Evolutionary conservation across 139 green algal genomes (phyloP), one percentile per base, ranked within the genome.

Genomic region (Chlorella vulgaris): DNA sequence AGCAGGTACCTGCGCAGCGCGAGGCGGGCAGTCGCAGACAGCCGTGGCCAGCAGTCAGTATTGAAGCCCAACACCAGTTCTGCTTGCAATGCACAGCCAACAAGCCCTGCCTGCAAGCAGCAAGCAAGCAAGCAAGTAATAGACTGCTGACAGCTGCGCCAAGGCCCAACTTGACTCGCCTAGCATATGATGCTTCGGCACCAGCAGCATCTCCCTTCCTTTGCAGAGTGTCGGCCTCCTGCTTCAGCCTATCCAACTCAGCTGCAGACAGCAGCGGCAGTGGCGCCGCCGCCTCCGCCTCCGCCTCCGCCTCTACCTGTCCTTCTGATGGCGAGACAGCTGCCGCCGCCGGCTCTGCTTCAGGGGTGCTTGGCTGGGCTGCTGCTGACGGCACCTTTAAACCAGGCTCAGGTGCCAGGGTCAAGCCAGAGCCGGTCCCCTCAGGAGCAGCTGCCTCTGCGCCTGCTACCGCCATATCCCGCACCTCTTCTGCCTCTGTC

Each of bases 161-260:
- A 7, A 19, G 39, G 8, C 10, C 3, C 5, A 29, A 3, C n/a
- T 24, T n/a, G 7, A 19, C 28, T 10, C 36, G 76, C 62, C 33
- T 82, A 31, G 36, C 65, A 33, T 81, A 81, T 5, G 31, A 29
- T 22, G 19, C 43, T 63, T 82, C 76, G 10, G 62, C 76, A 1
- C 26, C 42, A 3, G 67, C 63, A 0, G 29, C n/a, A 38, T 55
- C 26, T 10, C 66, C 31, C 76, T 68, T 43, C 43, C 18, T 15
- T 63, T 76, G 62, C 51, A 67, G 63, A 33, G n/a, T 35, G 43
- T 82, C 76, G 1, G 62, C 76, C 22, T 71, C 7, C 33, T 26
- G 33, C 63, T 76, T 82, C 6, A 82, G 4, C 0, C 1, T 26
- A 50, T 82, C 76, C 76, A 82, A 42, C 43, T 82, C 43, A 10